Evolutionary conservation across 371 early-diverging fungal species (phyloP).

Genomic region (Sporodiniella umbellata): DNA sequence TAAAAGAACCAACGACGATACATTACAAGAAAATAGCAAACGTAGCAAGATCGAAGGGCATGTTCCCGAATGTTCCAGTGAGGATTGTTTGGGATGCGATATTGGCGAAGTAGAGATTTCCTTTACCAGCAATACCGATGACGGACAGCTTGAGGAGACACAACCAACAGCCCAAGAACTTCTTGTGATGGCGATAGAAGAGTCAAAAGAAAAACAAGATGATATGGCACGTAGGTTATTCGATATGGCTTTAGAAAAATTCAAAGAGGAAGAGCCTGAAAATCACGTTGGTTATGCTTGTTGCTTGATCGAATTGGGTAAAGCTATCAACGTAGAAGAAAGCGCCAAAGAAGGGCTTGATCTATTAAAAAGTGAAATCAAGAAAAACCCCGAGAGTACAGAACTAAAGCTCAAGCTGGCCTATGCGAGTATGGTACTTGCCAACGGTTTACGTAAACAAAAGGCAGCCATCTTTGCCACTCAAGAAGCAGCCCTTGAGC

Average conservation of each 20-base stretch:
- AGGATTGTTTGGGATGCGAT: constrained; percentile 54
- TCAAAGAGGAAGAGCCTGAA: constrained; percentile 43
- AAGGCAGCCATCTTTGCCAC: constrained; percentile 25
- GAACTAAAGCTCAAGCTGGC: constrained; percentile 13
- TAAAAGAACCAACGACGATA: constrained; percentile 16
- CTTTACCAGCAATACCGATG: constrained; percentile 40
- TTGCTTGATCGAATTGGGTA: constrained; percentile 42
- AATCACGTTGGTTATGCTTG: constrained; percentile 36
- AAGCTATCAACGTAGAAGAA: constrained; percentile 37
- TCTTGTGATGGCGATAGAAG: constrained; percentile 54
- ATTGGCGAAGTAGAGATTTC: constrained; percentile 60
- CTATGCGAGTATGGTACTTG: constrained; percentile 26
- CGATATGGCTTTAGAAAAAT: constrained; percentile 57
- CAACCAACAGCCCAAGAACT: constrained; percentile 50
- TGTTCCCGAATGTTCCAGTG: constrained; percentile 47
- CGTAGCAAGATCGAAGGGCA: constrained; percentile 30
- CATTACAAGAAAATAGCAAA: constrained; percentile 6
- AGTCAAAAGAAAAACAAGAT: constrained; percentile 24
- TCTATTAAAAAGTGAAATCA: constrained; percentile 23
- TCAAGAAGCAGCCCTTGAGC: constrained; percentile 18
- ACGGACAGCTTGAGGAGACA: constrained; percentile 24
- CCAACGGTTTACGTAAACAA: constrained; percentile 20
- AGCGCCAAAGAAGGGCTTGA: constrained; percentile 46
- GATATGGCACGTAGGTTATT: constrained; percentile 49
- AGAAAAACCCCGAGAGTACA: constrained; percentile 5